phyloP scores from a whole-genome alignment of 1,139 yeast species.

The Spencermartinsiella ligniputridi region DNA sequence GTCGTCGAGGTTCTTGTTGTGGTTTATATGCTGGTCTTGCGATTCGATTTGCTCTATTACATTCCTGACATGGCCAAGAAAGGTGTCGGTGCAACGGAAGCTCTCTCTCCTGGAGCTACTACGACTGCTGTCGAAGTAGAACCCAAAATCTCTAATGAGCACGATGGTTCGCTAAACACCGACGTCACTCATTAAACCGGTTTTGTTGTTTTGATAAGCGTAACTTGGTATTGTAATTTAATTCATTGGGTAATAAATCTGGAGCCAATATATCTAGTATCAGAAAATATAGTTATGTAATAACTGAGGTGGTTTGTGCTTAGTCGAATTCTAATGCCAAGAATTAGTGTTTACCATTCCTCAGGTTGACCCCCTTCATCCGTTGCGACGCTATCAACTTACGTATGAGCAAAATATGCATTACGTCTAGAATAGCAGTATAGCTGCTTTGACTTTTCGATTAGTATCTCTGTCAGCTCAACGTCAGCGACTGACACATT shows the following conservation, averaged over 20 bases:
- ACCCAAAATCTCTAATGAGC: background rate
- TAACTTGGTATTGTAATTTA: too few species aligned
- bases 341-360: too few species aligned
- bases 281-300: too few species aligned
- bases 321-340: too few species aligned
- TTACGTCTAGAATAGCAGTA: too few species aligned
- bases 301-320: too few species aligned
- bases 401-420: background rate
- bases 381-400: background rate
- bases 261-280: too few species aligned
- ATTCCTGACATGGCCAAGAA: slow-evolving; percentile 50
- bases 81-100: background rate
- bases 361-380: background rate
- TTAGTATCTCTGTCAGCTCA: too few species aligned
- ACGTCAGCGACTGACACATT: too few species aligned
- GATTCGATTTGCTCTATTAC: slow-evolving; percentile 74
- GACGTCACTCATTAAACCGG: background rate
- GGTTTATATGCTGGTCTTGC: slow-evolving; percentile 50
- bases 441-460: too few species aligned
- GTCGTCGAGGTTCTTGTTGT: slow-evolving; percentile 56
- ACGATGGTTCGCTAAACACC: background rate
- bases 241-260: too few species aligned
- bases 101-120: background rate
- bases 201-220: too few species aligned
- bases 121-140: background rate